Percentiles rank a stretch among this genome's conserved stretches.
These are phyloP conservation scores for Vitis hybrid DNA, from an alignment of 177 flowering plant genomes.

Conservation along the genomic window DNA sequence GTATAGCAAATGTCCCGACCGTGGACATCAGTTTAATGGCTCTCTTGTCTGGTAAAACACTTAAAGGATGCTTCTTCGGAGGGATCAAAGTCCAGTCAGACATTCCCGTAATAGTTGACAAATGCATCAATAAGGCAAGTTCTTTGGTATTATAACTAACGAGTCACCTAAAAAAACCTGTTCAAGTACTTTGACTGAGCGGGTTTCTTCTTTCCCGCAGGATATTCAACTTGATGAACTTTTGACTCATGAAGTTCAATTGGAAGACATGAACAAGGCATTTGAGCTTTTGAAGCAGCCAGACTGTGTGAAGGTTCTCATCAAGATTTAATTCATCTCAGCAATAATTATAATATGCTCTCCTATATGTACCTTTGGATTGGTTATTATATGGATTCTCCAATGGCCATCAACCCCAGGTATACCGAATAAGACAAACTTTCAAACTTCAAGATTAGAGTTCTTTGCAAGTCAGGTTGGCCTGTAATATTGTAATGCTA, in stretches of 20 bases:
- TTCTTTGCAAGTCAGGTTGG: no score
- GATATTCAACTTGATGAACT: conserved; percentile 38
- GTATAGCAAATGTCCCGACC: conserved; percentile 14
- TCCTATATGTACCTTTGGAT: no score
- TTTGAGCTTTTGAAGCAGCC: conserved; percentile 37
- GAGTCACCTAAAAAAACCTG: neutral
- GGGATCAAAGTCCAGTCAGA: conserved; percentile 44
- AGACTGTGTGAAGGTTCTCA: conserved; percentile 41
- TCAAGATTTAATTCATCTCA: conserved; percentile 18
- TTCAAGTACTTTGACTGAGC: no score
- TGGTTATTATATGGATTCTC: no score
- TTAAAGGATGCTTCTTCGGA: conserved; percentile 45
- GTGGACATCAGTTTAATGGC: conserved; percentile 15
- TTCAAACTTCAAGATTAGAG: no score
- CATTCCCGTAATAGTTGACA: conserved; percentile 28
- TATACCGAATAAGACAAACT: no score
- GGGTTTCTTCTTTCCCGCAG: conserved; percentile 13
- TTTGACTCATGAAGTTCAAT: conserved; percentile 42
- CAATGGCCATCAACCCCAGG: no score
- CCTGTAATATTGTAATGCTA: no score
- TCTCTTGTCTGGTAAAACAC: conserved; percentile 30
- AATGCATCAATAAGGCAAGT: conserved; percentile 33
- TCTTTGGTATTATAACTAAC: no score
- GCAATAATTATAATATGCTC: no score
- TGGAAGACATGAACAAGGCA: conserved; percentile 34